These are phyloP conservation scores for Xylariales sp. DNA, from an alignment of 2,329 filamentous ascomycete genomes.

Conservation along the genomic window DNA sequence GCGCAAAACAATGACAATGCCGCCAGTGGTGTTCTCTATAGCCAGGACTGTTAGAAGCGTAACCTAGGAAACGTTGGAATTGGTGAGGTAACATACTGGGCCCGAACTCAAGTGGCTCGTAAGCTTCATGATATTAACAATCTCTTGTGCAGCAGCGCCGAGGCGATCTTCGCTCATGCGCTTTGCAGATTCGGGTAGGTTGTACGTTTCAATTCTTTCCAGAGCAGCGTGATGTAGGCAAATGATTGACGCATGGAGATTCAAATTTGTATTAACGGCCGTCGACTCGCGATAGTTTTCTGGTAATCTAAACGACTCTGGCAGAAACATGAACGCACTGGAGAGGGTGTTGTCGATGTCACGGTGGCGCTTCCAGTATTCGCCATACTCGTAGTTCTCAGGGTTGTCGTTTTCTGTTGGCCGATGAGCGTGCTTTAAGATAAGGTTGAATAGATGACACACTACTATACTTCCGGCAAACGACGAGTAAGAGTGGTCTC, in stretches of 20 bases:
- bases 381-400: slow-evolving; percentile 77
- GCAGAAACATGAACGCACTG: slow-evolving; percentile 81
- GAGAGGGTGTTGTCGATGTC: slow-evolving; percentile 83
- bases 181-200: slow-evolving; percentile 72
- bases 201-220: slow-evolving; percentile 81
- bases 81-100: slow-evolving; percentile 63
- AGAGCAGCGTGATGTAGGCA: slow-evolving; percentile 90
- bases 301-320: slow-evolving; percentile 78
- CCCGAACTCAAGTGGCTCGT: slow-evolving; percentile 76
- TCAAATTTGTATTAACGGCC: slow-evolving; percentile 86
- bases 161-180: slow-evolving; percentile 79
- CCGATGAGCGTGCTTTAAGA: slow-evolving; percentile 83
- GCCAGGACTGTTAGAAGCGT: slow-evolving; percentile 26
- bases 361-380: slow-evolving; percentile 88
- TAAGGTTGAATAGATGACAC: slow-evolving; percentile 82
- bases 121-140: slow-evolving; percentile 84
- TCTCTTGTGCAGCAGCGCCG: slow-evolving; percentile 83
- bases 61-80: background rate
- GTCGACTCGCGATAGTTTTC: slow-evolving; percentile 74
- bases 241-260: slow-evolving; percentile 87
- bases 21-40: slow-evolving; percentile 79
- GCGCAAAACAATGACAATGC: slow-evolving; percentile 89
- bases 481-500: slow-evolving; percentile 69
- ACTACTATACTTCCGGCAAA: slow-evolving; percentile 80
- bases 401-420: slow-evolving; percentile 76